phyloP scores from a whole-genome alignment of 2,329 filamentous ascomycete genomes.

The Sporothrix phasma region DNA sequence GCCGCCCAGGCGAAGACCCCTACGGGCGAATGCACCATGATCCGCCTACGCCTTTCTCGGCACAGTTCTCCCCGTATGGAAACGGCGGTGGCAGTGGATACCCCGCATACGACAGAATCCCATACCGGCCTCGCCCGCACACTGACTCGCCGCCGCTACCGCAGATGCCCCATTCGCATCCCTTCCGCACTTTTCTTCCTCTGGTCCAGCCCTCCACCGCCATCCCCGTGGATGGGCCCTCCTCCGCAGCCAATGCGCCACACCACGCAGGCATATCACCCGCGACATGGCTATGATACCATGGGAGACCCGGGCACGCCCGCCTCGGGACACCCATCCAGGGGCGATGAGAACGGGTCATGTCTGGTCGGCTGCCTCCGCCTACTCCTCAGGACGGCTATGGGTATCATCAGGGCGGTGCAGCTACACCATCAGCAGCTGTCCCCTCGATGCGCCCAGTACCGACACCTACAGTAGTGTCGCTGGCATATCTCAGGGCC shows the following conservation, averaged over 20 bases:
- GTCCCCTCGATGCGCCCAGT: slow-evolving; percentile 22
- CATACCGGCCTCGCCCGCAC: not conserved
- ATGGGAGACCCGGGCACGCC: not conserved
- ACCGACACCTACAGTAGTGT: slow-evolving; percentile 16
- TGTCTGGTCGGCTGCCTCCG: slow-evolving; percentile 41
- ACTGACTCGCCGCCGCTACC: not conserved
- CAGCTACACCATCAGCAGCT: slow-evolving; percentile 1
- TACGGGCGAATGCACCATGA: slow-evolving; percentile 53
- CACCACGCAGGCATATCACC: not conserved
- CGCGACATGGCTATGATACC: not conserved
- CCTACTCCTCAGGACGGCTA: slow-evolving; percentile 35
- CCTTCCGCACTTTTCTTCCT: not conserved
- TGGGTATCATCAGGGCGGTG: not conserved
- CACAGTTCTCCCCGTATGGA: not conserved
- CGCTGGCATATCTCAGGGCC: not conserved
- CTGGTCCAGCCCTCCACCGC: not conserved
- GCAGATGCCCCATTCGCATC: not conserved
- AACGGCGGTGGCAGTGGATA: not conserved
- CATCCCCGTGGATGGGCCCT: slow-evolving; percentile 16
- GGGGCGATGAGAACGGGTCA: not conserved
- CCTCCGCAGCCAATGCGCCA: slow-evolving; percentile 10
- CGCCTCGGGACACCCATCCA: not conserved
- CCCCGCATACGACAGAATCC: not conserved
- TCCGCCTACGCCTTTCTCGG: slow-evolving; percentile 16
- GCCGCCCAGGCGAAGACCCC: slow-evolving; percentile 30